Conservation (phyloP, 2,329 filamentous ascomycete genomes). For the Fusarium protoensiforme region DNA sequence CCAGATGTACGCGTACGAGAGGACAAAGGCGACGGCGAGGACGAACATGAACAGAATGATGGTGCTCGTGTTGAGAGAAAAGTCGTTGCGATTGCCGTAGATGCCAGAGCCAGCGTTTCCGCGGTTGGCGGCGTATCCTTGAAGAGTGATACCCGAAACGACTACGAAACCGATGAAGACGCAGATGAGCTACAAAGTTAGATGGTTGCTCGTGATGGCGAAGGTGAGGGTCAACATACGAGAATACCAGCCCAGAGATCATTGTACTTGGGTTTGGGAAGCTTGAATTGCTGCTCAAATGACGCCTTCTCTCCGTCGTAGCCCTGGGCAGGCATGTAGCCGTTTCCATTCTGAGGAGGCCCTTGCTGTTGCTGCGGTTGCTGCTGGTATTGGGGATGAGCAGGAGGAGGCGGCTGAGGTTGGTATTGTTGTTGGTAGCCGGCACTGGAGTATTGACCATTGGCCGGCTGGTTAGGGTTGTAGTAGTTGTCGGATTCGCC, state of each 20-base stretch:
- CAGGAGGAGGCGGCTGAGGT: constrained; percentile 34
- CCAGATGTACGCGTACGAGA: constrained; percentile 83
- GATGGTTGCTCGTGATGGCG: background rate
- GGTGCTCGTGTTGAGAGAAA: constrained; percentile 82
- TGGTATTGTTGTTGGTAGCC: constrained; percentile 42
- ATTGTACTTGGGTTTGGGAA: constrained; percentile 88
- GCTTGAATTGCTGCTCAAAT: constrained; percentile 85
- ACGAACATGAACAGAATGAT: constrained; percentile 86
- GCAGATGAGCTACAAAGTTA: constrained; percentile 67
- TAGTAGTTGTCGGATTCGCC: constrained; percentile 50
- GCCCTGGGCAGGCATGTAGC: constrained; percentile 51
- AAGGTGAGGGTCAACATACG: constrained; percentile 53
- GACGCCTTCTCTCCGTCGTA: constrained; percentile 60
- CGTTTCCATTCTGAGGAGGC: constrained; percentile 40
- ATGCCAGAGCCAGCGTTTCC: constrained; percentile 77
- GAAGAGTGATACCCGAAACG: constrained; percentile 79
- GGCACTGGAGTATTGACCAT: constrained; percentile 30
- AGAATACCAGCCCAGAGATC: constrained; percentile 90
- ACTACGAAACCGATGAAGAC: constrained; percentile 79
- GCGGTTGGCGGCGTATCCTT: constrained; percentile 76
- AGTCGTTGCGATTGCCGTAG: constrained; percentile 74
- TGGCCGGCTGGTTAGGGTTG: constrained; percentile 37
- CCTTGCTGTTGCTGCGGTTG: constrained; percentile 43
- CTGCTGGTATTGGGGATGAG: constrained; percentile 38
- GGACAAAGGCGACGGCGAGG: constrained; percentile 76